Evolutionary conservation across 305 asterid species (phyloP).

Genomic region (Coffea humblotiana): DNA sequence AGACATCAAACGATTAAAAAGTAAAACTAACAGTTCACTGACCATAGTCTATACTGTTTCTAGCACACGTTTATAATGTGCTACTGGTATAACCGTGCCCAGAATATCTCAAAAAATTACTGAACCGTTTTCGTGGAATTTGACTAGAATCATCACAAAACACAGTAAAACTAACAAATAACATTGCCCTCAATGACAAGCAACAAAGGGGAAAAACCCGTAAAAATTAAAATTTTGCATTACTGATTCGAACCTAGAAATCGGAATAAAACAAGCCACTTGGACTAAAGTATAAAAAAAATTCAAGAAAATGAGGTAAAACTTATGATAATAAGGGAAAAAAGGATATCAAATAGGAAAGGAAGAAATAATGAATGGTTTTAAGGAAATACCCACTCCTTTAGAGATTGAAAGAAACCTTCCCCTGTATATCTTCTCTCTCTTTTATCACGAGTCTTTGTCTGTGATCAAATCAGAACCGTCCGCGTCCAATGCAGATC

Average conservation of each 20-base stretch:
- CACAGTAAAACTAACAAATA: background rate
- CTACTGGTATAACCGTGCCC: background rate
- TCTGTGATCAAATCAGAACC: conserved; percentile 44
- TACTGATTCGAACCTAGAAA: background rate
- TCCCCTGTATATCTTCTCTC: conserved; percentile 18
- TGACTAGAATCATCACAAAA: background rate
- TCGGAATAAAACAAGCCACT: background rate
- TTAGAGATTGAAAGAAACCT: conserved; percentile 26
- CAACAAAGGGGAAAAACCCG: background rate
- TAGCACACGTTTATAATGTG: conserved; percentile 22
- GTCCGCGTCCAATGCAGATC: conserved; percentile 46
- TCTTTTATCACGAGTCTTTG: background rate
- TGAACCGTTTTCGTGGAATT: background rate
- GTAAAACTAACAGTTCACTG: conserved; percentile 6
- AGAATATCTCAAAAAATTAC: too few relatives aligned
- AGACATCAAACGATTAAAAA: conserved; percentile 19
- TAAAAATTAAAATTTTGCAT: background rate
- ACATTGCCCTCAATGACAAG: background rate
- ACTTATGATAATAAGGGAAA: conserved; percentile 8
- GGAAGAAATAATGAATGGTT: background rate
- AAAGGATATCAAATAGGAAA: background rate
- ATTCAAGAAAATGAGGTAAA: conserved; percentile 3
- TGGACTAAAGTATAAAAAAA: conserved; percentile 7
- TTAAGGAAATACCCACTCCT: conserved; percentile 38
- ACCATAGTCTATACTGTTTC: conserved; percentile 24